Percentiles rank a stretch among this genome's conserved stretches.
Evolutionary conservation across 2,329 filamentous ascomycete species (phyloP).

Genomic region (Gnomoniopsis sp.): DNA sequence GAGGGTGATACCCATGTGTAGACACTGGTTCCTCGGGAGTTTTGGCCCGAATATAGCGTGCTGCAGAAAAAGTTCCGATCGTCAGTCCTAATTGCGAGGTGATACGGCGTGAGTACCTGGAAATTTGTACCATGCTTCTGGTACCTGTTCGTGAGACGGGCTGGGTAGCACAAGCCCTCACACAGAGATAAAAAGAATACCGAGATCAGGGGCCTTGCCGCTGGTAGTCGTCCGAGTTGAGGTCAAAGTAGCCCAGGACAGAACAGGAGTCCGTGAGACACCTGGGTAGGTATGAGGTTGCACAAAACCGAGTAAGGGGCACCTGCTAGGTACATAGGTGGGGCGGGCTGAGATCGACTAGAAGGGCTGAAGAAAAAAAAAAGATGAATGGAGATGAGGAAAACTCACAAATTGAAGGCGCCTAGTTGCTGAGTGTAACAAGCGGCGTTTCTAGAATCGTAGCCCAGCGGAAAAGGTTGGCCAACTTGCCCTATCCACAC

Average conservation of each 20-base stretch:
- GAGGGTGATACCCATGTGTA: slow-evolving; percentile 28
- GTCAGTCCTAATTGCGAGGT: not conserved
- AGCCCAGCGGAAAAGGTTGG: slow-evolving; percentile 26
- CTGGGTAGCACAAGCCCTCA: not conserved
- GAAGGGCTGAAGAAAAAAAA: not conserved
- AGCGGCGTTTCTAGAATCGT: slow-evolving; percentile 19
- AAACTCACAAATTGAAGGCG: slow-evolving; percentile 26
- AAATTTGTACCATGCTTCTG: not conserved
- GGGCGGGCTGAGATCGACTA: not conserved
- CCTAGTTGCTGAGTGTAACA: slow-evolving; percentile 25
- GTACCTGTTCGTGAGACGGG: not conserved
- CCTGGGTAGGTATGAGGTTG: not conserved
- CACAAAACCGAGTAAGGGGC: not conserved
- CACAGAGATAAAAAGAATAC: not conserved
- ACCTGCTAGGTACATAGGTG: not conserved
- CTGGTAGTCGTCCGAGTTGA: slow-evolving; percentile 8
- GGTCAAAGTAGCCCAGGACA: not conserved
- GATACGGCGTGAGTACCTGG: not conserved
- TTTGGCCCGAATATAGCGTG: slow-evolving; percentile 26
- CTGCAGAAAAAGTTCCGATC: slow-evolving; percentile 16
- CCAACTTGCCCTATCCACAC: slow-evolving; percentile 30
- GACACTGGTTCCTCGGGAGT: slow-evolving; percentile 28
- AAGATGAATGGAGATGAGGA: not conserved
- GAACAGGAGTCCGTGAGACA: not conserved
- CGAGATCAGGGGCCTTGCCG: slow-evolving; percentile 5